Evolutionary conservation across 202 grass and related monocot species (phyloP).

Genomic region (Elaeis oleifera): DNA sequence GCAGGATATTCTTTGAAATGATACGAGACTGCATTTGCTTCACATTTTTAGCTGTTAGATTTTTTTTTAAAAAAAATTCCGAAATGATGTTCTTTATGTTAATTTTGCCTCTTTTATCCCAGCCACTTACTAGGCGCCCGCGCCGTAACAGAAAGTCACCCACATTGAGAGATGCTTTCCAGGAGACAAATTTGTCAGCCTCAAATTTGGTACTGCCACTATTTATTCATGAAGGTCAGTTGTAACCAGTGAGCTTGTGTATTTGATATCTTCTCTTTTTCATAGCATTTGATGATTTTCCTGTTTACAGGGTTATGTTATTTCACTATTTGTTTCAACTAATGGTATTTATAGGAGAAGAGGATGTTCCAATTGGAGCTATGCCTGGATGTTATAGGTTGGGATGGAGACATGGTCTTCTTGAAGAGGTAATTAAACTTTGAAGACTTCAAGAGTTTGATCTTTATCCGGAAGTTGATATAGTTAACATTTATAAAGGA

Average conservation of each 20-base stretch:
- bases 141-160: constrained; percentile 78
- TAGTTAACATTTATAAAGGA: too few species aligned
- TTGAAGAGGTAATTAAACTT: constrained; percentile 66
- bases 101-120: constrained; percentile 1
- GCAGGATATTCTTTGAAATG: too few species aligned
- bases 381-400: constrained; percentile 98
- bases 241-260: constrained; percentile 11
- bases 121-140: constrained; percentile 67
- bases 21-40: too few species aligned
- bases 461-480: too few species aligned
- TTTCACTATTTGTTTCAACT: neutral
- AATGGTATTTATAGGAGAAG: constrained; percentile 46
- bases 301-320: neutral
- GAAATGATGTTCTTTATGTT: too few species aligned
- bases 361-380: constrained; percentile 82
- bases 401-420: constrained; percentile 87
- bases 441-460: neutral
- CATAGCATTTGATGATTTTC: neutral
- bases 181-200: constrained; percentile 66
- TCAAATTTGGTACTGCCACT: constrained; percentile 82
- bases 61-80: too few species aligned
- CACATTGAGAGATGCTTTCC: constrained; percentile 69
- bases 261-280: constrained; percentile 7
- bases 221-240: constrained; percentile 95
- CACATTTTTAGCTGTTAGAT: too few species aligned